phyloP scores from a whole-genome alignment of 257 asterid genomes.

The Thymus mandschuricus region DNA sequence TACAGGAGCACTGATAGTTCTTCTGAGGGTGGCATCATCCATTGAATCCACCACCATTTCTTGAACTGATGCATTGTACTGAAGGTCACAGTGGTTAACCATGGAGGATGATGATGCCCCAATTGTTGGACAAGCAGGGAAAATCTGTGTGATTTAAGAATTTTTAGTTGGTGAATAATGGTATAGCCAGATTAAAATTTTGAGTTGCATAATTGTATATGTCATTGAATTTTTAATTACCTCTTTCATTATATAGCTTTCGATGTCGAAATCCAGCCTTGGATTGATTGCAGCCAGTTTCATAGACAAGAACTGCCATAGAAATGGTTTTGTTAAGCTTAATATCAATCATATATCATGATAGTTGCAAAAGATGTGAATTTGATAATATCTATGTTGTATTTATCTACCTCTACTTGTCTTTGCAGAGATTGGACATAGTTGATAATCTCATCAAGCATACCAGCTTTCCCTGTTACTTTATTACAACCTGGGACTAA shows the following conservation, averaged over 20 bases:
- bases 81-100: conserved; percentile 44
- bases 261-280: conserved; percentile 59
- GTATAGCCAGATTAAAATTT: not conserved
- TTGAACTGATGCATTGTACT: conserved; percentile 49
- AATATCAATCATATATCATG: not conserved
- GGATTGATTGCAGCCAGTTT: conserved; percentile 81
- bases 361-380: conserved; percentile 10
- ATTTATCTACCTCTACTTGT: conserved; percentile 80
- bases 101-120: conserved; percentile 50
- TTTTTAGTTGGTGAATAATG: not conserved
- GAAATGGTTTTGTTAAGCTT: conserved; percentile 17
- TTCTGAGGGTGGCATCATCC: conserved; percentile 53
- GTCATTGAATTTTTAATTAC: conserved; percentile 35
- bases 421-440: conserved; percentile 93
- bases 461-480: conserved; percentile 92
- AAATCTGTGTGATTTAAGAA: conserved; percentile 52
- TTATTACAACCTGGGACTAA: conserved; percentile 92
- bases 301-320: conserved; percentile 85
- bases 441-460: conserved; percentile 94
- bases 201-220: not conserved
- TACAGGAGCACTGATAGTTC: conserved; percentile 63
- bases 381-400: not conserved
- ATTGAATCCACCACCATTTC: conserved; percentile 47
- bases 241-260: conserved; percentile 61
- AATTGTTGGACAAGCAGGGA: conserved; percentile 44